Evolutionary conservation across 768 basidiomycete species (phyloP), one percentile per base, ranked within the genome.

Genomic region (Termitomyces sp.): DNA sequence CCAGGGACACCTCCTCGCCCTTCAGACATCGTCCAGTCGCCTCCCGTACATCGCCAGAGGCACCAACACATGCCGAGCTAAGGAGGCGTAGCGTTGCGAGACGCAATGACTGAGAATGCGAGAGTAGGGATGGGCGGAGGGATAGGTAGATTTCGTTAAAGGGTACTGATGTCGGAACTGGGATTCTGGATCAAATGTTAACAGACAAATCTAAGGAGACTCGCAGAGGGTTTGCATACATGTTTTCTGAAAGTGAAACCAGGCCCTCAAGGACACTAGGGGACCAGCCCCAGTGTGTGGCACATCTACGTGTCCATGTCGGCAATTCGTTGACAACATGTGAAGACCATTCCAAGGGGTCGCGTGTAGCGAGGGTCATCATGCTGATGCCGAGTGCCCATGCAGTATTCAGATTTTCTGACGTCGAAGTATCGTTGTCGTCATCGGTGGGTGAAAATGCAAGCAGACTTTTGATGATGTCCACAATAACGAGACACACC

Each of bases 1-100:
- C 89, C 36, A 97, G 68, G 2, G 89, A 75, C 5, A 90, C 84
- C 58, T 91, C 84, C 68, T 99, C 97, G 2, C 88, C 91, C 58
- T 88, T 85, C 24, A 94, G 68, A 67, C 90, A 90, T 27, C 82
- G 79, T 63, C 82, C 82, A 20, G 89, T 61, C 0, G 87, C 79
- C 24, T 87, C 87, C 16, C 74, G 67, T 14, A 76, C 74, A 43
- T 78, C 79, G 0, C 75, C 68, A 1, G 77, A 69, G 0, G 74
- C 65, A 34, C 78, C 66, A 5, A 88, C 73, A 10, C 83, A 65
- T 3, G 76, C 74, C 2, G 85, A 85, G 5, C 77, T 72, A 16
- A 92, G 81, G 7, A 95, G 73, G 24, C 82, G 80, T 7, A 97
- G 78, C 0, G 85, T 76, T 20, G 82, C 76, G 1, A 88, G 74